phyloP scores from a whole-genome alignment of 495 filamentous ascomycete species.

The Lophiotrema nucula region DNA sequence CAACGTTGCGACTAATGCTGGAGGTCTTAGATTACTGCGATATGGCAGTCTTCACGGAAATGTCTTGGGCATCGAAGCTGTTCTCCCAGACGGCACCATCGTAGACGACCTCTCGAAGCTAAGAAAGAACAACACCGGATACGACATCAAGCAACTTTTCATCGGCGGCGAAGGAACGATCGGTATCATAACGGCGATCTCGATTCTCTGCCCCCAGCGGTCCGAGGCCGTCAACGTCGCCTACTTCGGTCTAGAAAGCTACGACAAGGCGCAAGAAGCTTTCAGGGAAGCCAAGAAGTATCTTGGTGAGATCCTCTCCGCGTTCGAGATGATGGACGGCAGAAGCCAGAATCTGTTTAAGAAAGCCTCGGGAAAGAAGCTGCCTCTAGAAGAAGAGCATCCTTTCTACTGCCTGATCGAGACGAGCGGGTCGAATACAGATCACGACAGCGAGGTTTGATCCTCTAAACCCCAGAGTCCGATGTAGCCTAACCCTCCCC shows the following conservation, averaged over 20 bases:
- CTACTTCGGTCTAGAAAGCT: slow-evolving; percentile 47
- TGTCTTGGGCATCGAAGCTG: slow-evolving; percentile 87
- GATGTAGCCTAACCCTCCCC: slow-evolving; percentile 4
- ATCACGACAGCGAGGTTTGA: slow-evolving; percentile 72
- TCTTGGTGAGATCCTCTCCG: slow-evolving; percentile 90
- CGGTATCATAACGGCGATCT: slow-evolving; percentile 86
- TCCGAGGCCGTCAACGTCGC: slow-evolving; percentile 36
- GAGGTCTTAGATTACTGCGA: slow-evolving; percentile 81
- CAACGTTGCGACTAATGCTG: slow-evolving; percentile 97
- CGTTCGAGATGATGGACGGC: slow-evolving; percentile 95
- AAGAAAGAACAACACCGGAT: slow-evolving; percentile 97
- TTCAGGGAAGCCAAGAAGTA: slow-evolving; percentile 85
- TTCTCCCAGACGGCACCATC: slow-evolving; percentile 87
- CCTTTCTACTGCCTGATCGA: slow-evolving; percentile 97
- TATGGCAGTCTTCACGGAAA: slow-evolving; percentile 94
- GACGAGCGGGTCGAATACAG: slow-evolving; percentile 88
- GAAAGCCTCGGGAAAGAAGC: slow-evolving; percentile 69
- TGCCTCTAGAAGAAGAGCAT: slow-evolving; percentile 75
- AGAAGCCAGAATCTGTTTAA: slow-evolving; percentile 73
- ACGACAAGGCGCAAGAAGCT: slow-evolving; percentile 77
- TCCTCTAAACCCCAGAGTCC: background rate
- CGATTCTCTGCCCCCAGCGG: slow-evolving; percentile 83
- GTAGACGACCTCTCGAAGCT: slow-evolving; percentile 81
- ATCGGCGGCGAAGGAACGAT: slow-evolving; percentile 94
- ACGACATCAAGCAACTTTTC: slow-evolving; percentile 96